Evolutionary conservation across 108 stramenopile species (phyloP), one percentile per base, ranked within the genome.

Genomic region (Craspedostauros australis): DNA sequence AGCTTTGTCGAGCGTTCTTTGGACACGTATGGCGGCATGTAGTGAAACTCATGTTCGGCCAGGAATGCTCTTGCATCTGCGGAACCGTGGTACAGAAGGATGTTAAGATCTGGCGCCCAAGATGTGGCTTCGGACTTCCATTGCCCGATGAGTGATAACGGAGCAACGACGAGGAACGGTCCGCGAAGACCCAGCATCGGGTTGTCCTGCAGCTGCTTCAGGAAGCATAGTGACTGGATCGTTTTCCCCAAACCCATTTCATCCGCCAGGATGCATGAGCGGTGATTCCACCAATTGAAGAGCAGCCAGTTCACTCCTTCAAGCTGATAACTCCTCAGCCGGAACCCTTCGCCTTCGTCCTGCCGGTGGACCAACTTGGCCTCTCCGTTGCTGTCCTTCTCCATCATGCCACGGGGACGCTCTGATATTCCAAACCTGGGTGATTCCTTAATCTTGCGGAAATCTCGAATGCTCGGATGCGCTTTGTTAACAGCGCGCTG

Each of bases 221-320:
- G 69, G 50, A 92, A 88, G 6, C 80, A 77, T 39, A 83, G 70
- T 0, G 76, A 77, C 55, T 91, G 90, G 34, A 91, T 87, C 2
- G 90, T 91, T 70, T 77, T 83, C 44, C 80, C 84, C 5, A 87
- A 70, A 39, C 86, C 88, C 88, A 91, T 99, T 62, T 97, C 98
- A 55, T 99, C 98, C 9, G 96, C 98, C 40, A 99, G 75, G 49
- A 99, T 96, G 62, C 93, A 98, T 1, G 84, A 87, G 30, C 96
- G 57, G 27, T 67, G 51, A 66, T 94, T 91, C 52, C 79, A 86
- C 91, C 92, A 96, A 62, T 96, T 95, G 67, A 83, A 90, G 5
- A 98, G 58, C 52, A 99, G 72, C 98, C 98, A 99, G 53, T 93
- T 93, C 20, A 99, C 91, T 45, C 98, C 98, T 60, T 97, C 82